Conservation (phyloP, 2,329 filamentous ascomycete genomes). For the Teratosphaeria nubilosa region DNA sequence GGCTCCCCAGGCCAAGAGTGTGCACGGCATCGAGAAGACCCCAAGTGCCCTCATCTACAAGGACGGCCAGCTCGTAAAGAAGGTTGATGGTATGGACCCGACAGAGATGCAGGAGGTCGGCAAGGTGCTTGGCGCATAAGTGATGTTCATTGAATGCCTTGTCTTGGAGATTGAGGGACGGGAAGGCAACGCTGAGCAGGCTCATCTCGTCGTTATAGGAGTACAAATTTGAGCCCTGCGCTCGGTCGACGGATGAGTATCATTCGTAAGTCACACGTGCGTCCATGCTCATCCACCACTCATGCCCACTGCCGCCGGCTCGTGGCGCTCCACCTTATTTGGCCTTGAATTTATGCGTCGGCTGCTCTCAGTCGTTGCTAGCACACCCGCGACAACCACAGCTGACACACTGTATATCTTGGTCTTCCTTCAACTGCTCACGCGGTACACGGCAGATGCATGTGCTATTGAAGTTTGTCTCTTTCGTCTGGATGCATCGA, state of each 20-base stretch:
- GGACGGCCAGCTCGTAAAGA: constrained; percentile 22
- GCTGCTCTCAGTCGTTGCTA: constrained; percentile 59
- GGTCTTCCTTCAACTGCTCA: constrained; percentile 78
- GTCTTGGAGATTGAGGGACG: neutral
- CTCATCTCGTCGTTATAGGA: neutral
- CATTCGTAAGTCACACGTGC: neutral
- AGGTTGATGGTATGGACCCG: constrained; percentile 16
- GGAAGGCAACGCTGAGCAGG: neutral
- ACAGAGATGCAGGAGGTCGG: constrained; percentile 14
- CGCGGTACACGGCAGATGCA: constrained; percentile 94
- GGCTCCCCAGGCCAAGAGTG: constrained; percentile 7
- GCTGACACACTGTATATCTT: constrained; percentile 85
- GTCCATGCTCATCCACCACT: neutral
- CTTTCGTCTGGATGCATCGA: constrained; percentile 96
- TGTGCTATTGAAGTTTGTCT: constrained; percentile 96
- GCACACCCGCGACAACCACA: constrained; percentile 89
- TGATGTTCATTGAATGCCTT: neutral
- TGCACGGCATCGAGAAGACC: constrained; percentile 14
- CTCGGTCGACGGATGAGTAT: neutral
- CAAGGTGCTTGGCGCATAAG: constrained; percentile 6
- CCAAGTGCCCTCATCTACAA: constrained; percentile 24
- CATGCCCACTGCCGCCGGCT: neutral
- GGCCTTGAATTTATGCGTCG: too few relatives aligned
- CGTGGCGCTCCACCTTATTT: too few relatives aligned
- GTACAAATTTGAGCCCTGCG: neutral